Conservation (phyloP, 345 rosid genomes). For the Barbarea vulgaris region DNA sequence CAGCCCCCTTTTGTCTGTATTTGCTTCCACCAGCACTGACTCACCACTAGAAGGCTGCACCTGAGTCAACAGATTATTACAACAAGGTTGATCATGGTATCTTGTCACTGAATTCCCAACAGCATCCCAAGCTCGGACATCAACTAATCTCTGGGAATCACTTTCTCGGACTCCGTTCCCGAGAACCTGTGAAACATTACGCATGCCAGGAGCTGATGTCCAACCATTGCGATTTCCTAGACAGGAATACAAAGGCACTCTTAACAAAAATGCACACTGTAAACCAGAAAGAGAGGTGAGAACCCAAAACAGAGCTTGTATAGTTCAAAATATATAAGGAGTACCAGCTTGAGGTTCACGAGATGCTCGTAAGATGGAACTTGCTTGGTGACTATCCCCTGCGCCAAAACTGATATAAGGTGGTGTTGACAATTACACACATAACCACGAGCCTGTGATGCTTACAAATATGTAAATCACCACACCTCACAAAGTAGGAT, state of each 20-base stretch:
- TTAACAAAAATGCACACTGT: conserved; percentile 20
- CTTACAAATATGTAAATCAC: conserved; percentile 22
- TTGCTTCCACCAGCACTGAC: conserved; percentile 41
- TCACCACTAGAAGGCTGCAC: conserved; percentile 41
- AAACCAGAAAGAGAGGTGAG: conserved; percentile 26
- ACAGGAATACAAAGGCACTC: conserved; percentile 25
- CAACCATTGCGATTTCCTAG: conserved; percentile 45
- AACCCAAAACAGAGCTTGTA: conserved; percentile 44
- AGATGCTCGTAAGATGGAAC: conserved; percentile 45
- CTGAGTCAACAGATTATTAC: conserved; percentile 39
- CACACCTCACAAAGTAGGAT: conserved; percentile 7
- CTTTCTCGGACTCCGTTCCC: conserved; percentile 44
- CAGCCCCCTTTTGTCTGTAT: conserved; percentile 40
- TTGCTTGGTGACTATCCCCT: conserved; percentile 71
- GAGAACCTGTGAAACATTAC: conserved; percentile 41
- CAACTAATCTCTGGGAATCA: conserved; percentile 55
- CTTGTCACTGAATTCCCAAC: conserved; percentile 51
- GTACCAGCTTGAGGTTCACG: conserved; percentile 48
- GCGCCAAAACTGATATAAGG: conserved; percentile 43
- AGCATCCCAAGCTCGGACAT: conserved; percentile 67
- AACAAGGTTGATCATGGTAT: conserved; percentile 44
- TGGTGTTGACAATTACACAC: conserved; percentile 7
- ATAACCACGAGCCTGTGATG: conserved; percentile 29
- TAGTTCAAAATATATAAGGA: conserved; percentile 37
- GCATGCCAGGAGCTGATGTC: conserved; percentile 44